These are phyloP conservation scores for Arachis hypogaea DNA, from an alignment of 306 rosid genomes.

Conservation along the genomic window DNA sequence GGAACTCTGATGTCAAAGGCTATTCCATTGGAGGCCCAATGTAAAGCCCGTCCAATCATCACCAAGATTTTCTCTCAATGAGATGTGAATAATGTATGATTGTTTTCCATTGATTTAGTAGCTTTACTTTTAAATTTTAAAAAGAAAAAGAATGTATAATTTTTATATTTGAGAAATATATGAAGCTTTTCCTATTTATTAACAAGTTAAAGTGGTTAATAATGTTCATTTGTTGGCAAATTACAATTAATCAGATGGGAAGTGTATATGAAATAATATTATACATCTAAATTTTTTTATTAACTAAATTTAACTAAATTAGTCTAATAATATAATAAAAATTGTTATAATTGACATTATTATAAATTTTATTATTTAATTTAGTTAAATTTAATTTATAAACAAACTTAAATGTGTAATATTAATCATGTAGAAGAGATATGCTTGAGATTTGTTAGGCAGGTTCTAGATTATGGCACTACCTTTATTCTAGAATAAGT, in stretches of 20 bases:
- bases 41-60: slow-evolving; percentile 50
- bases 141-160: background rate
- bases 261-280: too few species aligned
- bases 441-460: background rate
- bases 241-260: too few species aligned
- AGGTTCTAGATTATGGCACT: background rate
- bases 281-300: too few species aligned
- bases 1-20: slow-evolving; percentile 51
- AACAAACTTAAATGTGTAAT: too few species aligned
- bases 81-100: background rate
- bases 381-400: too few species aligned
- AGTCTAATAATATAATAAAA: too few species aligned
- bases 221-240: too few species aligned
- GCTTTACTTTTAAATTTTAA: background rate
- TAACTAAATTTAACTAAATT: too few species aligned
- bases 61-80: slow-evolving; percentile 9
- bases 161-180: background rate
- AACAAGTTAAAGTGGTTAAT: too few species aligned
- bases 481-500: background rate
- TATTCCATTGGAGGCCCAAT: slow-evolving; percentile 56
- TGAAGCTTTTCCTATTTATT: background rate
- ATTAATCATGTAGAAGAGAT: too few species aligned
- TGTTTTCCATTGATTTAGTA: background rate
- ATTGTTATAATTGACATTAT: too few species aligned
- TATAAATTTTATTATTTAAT: too few species aligned